A percentile compares a stretch with the other conserved stretches of the same genome.
phyloP scores from a whole-genome alignment of 768 basidiomycete species.

The Artomyces pyxidatus region DNA sequence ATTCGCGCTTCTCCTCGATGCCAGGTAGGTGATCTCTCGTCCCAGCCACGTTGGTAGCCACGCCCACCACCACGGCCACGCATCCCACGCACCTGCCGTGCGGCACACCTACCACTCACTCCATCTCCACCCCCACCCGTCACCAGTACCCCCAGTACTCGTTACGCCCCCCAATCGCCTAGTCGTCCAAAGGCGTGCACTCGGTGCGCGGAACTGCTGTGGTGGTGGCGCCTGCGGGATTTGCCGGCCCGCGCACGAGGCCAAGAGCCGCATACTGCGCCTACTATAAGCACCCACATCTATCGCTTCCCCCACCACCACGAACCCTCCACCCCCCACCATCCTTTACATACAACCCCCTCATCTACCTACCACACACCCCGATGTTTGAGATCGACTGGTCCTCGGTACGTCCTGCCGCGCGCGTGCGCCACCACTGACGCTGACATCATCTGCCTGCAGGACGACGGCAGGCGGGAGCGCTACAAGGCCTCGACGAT shows the following conservation, averaged over 20 bases:
- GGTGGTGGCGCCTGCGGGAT: neutral
- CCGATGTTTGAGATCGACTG: slow-evolving; percentile 13
- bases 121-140: too few species aligned
- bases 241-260: neutral
- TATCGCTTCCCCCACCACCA: neutral
- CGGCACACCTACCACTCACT: too few species aligned
- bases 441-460: neutral
- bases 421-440: neutral
- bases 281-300: neutral
- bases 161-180: neutral
- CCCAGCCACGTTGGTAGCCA: too few species aligned
- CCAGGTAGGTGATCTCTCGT: too few species aligned
- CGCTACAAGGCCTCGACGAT: slow-evolving; percentile 14
- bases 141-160: too few species aligned
- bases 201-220: neutral
- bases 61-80: too few species aligned
- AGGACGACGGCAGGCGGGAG: slow-evolving; percentile 4
- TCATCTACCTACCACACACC: too few species aligned
- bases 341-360: neutral
- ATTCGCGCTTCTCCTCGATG: too few species aligned
- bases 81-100: too few species aligned
- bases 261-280: neutral
- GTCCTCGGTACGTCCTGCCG: slow-evolving; percentile 9
- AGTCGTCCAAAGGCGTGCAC: neutral
- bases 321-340: neutral